phyloP scores from a whole-genome alignment of 169 alveolate species.

The Plasmodium vivax region DNA sequence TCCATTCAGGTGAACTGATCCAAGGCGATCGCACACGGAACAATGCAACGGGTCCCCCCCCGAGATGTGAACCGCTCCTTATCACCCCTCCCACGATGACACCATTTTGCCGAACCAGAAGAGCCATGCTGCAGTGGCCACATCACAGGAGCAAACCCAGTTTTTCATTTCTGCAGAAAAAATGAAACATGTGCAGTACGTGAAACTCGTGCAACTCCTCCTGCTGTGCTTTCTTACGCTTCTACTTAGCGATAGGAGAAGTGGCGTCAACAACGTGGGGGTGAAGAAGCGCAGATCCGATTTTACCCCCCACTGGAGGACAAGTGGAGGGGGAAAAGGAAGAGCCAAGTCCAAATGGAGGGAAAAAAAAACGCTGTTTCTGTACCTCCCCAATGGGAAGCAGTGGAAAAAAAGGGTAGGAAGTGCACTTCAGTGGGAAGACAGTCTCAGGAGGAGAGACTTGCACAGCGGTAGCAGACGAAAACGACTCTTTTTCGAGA shows the following conservation, averaged over 20 bases:
- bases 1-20: not conserved
- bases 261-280: not conserved
- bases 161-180: not conserved
- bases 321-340: not conserved
- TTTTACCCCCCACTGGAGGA: not conserved
- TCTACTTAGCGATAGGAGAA: not conserved
- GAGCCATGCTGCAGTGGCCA: not conserved
- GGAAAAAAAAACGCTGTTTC: not conserved
- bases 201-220: not conserved
- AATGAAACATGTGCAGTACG: not conserved
- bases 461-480: not conserved
- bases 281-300: not conserved
- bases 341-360: not conserved
- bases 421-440: not conserved
- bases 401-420: not conserved
- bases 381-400: not conserved
- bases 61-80: not conserved
- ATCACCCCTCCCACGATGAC: not conserved
- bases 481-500: constrained; percentile 35
- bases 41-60: not conserved
- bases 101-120: not conserved
- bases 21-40: not conserved
- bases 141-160: not conserved
- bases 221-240: not conserved
- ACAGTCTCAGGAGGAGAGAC: not conserved